Percentiles rank a stretch among this genome's conserved stretches.
These are phyloP conservation scores for Eucalyptus camaldulensis DNA, from an alignment of 345 rosid species.

Conservation along the genomic window DNA sequence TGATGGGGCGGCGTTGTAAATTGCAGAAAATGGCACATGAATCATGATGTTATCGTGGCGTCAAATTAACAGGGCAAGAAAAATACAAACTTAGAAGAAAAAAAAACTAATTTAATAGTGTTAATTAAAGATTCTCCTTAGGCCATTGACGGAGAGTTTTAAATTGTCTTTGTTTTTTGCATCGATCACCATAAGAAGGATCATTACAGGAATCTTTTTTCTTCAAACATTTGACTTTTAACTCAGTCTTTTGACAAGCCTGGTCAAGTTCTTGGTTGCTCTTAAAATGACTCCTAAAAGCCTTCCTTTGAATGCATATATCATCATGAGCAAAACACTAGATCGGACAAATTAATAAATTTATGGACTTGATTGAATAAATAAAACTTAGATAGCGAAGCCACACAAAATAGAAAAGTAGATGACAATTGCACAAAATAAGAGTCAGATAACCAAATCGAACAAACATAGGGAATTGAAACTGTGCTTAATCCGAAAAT, in stretches of 20 bases:
- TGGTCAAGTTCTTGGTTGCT: no score
- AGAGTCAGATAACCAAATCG: neutral
- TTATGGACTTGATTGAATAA: neutral
- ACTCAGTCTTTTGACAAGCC: rapidly evolving
- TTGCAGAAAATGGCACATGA: neutral
- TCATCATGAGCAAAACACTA: neutral
- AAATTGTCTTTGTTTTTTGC: no score
- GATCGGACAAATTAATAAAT: neutral
- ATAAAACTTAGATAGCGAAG: neutral
- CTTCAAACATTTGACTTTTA: no score
- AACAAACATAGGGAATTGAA: neutral
- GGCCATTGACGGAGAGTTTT: no score
- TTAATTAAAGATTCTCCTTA: no score
- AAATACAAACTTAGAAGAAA: neutral
- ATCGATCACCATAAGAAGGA: no score
- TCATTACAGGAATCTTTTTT: no score
- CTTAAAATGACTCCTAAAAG: no score
- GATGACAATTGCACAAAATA: rapidly evolving
- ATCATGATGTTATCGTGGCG: neutral
- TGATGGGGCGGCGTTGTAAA: neutral
- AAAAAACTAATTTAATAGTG: no score
- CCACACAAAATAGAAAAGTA: neutral
- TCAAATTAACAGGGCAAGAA: neutral
- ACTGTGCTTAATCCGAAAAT: rapidly evolving
- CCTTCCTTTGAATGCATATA: no score